Conservation (phyloP, 2,329 filamentous ascomycete species). For the Xylariaceae sp. region DNA sequence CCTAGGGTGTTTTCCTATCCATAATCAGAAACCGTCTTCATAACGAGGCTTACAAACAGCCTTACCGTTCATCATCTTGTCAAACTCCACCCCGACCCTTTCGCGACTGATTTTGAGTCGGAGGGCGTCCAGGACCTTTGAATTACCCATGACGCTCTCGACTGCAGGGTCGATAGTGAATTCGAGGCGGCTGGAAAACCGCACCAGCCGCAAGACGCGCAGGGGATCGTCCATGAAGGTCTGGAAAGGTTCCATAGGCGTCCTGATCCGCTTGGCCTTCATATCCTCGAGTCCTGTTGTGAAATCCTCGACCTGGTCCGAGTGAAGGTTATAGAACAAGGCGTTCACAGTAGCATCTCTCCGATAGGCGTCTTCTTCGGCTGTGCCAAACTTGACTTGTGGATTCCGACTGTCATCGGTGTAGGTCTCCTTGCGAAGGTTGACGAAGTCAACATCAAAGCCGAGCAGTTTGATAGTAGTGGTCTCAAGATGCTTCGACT, state of each 20-base stretch:
- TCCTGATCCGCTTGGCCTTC: constrained; percentile 66
- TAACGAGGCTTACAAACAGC: not conserved
- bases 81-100: constrained; percentile 77
- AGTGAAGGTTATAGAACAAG: constrained; percentile 90
- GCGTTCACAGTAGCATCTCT: constrained; percentile 94
- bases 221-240: constrained; percentile 95
- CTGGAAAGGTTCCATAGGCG: constrained; percentile 79
- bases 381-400: constrained; percentile 87
- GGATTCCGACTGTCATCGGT: constrained; percentile 84
- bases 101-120: constrained; percentile 87
- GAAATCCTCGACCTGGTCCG: constrained; percentile 75
- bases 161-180: constrained; percentile 72
- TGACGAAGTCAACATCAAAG: constrained; percentile 89
- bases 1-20: constrained; percentile 28
- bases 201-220: constrained; percentile 76
- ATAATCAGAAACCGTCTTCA: constrained; percentile 2
- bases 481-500: constrained; percentile 93
- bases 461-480: constrained; percentile 81
- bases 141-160: constrained; percentile 68
- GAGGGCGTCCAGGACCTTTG: constrained; percentile 74
- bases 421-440: constrained; percentile 87
- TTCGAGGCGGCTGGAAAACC: constrained; percentile 79
- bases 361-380: constrained; percentile 81
- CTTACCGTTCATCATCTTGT: constrained; percentile 80
- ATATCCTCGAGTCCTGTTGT: constrained; percentile 76